Base-by-base conservation (phyloP, 257 asterid genomes). In the Rhazya stricta region DNA sequence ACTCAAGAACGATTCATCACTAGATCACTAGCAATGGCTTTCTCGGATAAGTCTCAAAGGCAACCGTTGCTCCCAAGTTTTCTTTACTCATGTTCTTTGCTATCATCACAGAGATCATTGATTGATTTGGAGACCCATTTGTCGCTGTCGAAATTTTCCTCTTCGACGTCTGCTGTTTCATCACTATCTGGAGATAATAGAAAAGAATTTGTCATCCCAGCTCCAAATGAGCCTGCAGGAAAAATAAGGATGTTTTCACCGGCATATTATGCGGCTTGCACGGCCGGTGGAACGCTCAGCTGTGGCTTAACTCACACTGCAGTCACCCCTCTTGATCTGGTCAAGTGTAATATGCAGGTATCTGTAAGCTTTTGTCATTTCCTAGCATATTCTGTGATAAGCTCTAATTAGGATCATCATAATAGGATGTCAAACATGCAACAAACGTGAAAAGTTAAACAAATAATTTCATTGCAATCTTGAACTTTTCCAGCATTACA, bases 301-400 rank as follows among this genome's bases (percentile, higher is more conserved):
- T 90, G 96, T 73, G 97, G 97, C 19, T 77, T 83, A 53, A 90
- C 97, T 75, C 97, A 92, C 84, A 84, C 74, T 82, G 85, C 96
- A 21, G 90, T 86, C 60, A 92, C 97, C 23, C 97, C 97, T 18
- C 95, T 92, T 53, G 97, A 92, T 88, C 78, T 92, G 32, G 87
- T 92, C 91, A 92, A 92, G 87, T 92, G 97, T 81, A 90, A 90
- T 65, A 92, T 92, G 97, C 97, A 92, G 96, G 97, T 91, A 54
- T 19, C 6, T 25, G 27, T 8, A 1, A 3, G 1, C 27, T 42
- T 25, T 16, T 2, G 9, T 39, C 11, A 3, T n/a, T 57, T 2
- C 15, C 6, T 53, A 25, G 21, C 30, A 6, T n/a, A n/a, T 63
- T 43, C 18, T 25, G 12, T 46, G 37, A 5, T 23, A 8, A 32